These are phyloP conservation scores for Xylaria sp. DNA, from an alignment of 2,329 filamentous ascomycete genomes.

Conservation along the genomic window DNA sequence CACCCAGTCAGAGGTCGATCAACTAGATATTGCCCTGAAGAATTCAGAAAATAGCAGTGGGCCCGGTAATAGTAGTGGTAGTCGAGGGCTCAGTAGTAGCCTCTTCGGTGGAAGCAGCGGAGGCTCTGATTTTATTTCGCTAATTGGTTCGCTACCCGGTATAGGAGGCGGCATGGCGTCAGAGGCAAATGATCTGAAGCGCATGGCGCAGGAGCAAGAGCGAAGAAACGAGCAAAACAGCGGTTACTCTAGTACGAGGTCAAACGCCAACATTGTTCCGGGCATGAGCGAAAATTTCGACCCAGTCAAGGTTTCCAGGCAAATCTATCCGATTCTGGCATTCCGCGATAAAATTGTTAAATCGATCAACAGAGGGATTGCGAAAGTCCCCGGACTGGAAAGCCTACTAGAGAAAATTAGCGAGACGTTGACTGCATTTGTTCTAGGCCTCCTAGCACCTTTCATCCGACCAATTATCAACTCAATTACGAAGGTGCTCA, in stretches of 20 bases:
- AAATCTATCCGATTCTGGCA: slow-evolving; percentile 94
- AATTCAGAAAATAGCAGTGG: slow-evolving; percentile 67
- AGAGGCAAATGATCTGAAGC: slow-evolving; percentile 72
- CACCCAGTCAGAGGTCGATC: slow-evolving; percentile 84
- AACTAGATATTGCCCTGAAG: slow-evolving; percentile 78
- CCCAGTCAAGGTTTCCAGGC: slow-evolving; percentile 75
- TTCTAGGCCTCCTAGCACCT: slow-evolving; percentile 88
- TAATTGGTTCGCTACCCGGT: slow-evolving; percentile 80
- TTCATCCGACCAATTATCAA: slow-evolving; percentile 93
- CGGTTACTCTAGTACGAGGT: slow-evolving; percentile 50
- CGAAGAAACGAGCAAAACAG: slow-evolving; percentile 51
- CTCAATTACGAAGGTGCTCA: slow-evolving; percentile 83
- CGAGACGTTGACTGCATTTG: slow-evolving; percentile 90
- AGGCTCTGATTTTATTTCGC: slow-evolving; percentile 71
- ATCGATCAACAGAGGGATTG: slow-evolving; percentile 82
- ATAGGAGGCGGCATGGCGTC: slow-evolving; percentile 72
- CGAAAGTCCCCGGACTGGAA: slow-evolving; percentile 92
- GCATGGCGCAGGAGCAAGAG: slow-evolving; percentile 70
- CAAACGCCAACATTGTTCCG: slow-evolving; percentile 69
- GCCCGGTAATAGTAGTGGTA: slow-evolving; percentile 48
- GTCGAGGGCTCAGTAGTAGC: slow-evolving; percentile 54
- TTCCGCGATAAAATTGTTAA: slow-evolving; percentile 96
- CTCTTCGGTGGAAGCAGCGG: slow-evolving; percentile 47
- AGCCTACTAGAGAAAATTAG: slow-evolving; percentile 92
- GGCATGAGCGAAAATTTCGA: slow-evolving; percentile 83